These are phyloP conservation scores for Styphnolobium japonicum DNA, from an alignment of 306 rosid species.

Conservation along the genomic window DNA sequence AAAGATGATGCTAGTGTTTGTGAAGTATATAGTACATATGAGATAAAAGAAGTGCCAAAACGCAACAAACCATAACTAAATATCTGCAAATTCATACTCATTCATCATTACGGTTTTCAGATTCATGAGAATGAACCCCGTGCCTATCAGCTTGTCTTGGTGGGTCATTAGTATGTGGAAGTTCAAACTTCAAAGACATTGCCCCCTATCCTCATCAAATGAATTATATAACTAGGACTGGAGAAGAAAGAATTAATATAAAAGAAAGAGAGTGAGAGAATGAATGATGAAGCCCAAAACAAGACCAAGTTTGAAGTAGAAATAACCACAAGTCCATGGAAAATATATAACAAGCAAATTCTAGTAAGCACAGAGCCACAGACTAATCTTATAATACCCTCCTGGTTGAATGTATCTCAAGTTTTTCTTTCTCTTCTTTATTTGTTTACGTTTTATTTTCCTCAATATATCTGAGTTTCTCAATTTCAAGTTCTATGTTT, in stretches of 20 bases:
- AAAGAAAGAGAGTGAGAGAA: neutral
- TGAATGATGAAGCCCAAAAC: neutral
- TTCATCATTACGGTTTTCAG: neutral
- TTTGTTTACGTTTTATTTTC: no score
- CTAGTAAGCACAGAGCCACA: neutral
- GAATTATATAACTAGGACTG: neutral
- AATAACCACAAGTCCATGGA: neutral
- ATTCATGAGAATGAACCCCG: neutral
- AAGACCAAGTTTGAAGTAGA: neutral
- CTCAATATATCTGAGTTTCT: no score
- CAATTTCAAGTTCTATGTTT: no score
- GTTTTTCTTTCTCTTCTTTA: no score
- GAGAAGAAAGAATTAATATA: neutral
- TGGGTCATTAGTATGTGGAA: neutral
- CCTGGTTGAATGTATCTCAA: no score
- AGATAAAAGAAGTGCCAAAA: neutral
- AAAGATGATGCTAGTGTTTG: neutral
- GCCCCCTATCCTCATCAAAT: neutral
- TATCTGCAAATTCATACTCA: neutral
- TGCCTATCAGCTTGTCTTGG: neutral
- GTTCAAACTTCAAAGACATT: neutral
- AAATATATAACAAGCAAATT: neutral
- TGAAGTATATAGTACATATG: neutral
- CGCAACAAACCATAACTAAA: neutral
- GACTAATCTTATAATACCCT: neutral